phyloP scores from a whole-genome alignment of 2,329 filamentous ascomycete genomes.

The Escovopsis sp. region DNA sequence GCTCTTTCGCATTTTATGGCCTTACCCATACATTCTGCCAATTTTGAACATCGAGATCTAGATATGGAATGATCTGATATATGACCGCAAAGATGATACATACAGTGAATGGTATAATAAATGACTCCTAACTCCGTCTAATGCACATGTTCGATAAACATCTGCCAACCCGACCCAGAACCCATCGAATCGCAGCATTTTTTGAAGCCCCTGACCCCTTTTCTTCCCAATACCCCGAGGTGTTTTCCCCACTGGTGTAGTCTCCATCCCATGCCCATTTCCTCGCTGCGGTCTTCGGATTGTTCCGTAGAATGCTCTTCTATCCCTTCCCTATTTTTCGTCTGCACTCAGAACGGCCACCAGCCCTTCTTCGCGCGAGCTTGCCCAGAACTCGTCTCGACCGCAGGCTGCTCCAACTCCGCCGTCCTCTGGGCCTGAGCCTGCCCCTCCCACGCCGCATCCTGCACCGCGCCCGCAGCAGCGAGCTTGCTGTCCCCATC shows the following conservation, averaged over 20 bases:
- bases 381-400: slow-evolving; percentile 17
- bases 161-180: slow-evolving; percentile 4
- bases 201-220: not conserved
- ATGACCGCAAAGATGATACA: not conserved
- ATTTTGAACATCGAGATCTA: too few relatives aligned
- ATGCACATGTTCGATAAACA: slow-evolving; percentile 29
- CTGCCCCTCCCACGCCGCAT: slow-evolving; percentile 34
- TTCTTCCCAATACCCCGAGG: not conserved
- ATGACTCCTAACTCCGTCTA: slow-evolving; percentile 27
- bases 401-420: slow-evolving; percentile 34
- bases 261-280: too few relatives aligned
- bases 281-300: too few relatives aligned
- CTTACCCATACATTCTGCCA: not conserved
- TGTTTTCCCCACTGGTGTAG: not conserved
- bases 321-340: slow-evolving; percentile 4
- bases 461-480: slow-evolving; percentile 30
- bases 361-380: slow-evolving; percentile 31
- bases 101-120: slow-evolving; percentile 16
- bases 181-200: not conserved
- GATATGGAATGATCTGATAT: not conserved
- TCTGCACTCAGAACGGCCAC: slow-evolving; percentile 28
- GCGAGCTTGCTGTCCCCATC: slow-evolving; percentile 9
- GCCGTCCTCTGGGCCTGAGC: slow-evolving; percentile 33
- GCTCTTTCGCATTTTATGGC: not conserved
- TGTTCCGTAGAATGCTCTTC: slow-evolving; percentile 2